phyloP scores from a whole-genome alignment of 257 asterid genomes.

The Plantago major region DNA sequence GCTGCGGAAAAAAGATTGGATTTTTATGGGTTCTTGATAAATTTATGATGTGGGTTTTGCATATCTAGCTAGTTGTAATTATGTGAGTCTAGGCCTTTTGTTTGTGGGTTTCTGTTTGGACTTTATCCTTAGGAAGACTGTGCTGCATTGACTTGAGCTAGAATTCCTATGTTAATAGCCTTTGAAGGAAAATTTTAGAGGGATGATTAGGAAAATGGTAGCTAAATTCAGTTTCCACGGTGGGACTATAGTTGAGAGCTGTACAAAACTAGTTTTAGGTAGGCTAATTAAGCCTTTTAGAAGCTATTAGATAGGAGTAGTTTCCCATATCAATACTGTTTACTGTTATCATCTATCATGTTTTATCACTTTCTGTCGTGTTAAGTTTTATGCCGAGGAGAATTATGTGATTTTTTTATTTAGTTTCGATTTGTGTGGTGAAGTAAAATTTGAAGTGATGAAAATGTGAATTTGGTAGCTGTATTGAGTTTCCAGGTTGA shows the following conservation, averaged over 20 bases:
- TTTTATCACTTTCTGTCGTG: too few species aligned
- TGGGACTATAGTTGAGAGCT: not conserved
- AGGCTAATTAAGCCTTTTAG: not conserved
- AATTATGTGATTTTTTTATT: not conserved
- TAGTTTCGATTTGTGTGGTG: not conserved
- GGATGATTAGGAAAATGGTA: not conserved
- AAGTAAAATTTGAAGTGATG: not conserved
- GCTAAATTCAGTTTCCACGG: not conserved
- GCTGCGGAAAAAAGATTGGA: too few species aligned
- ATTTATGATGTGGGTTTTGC: too few species aligned
- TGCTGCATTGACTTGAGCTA: not conserved
- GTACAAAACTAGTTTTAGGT: not conserved
- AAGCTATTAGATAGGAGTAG: not conserved
- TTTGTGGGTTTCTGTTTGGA: too few species aligned
- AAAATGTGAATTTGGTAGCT: not conserved
- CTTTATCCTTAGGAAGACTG: too few species aligned
- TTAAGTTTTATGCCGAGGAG: too few species aligned
- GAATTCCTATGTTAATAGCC: not conserved
- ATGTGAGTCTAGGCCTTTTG: too few species aligned
- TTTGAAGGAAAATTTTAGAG: not conserved
- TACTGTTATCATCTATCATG: not conserved
- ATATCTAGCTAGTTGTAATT: too few species aligned
- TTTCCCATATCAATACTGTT: not conserved
- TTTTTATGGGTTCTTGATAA: too few species aligned
- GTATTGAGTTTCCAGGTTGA: not conserved